A percentile compares a stretch with the other conserved stretches of the same genome.
These are phyloP conservation scores for Acacia crassicarpa DNA, from an alignment of 306 rosid genomes.

Conservation along the genomic window DNA sequence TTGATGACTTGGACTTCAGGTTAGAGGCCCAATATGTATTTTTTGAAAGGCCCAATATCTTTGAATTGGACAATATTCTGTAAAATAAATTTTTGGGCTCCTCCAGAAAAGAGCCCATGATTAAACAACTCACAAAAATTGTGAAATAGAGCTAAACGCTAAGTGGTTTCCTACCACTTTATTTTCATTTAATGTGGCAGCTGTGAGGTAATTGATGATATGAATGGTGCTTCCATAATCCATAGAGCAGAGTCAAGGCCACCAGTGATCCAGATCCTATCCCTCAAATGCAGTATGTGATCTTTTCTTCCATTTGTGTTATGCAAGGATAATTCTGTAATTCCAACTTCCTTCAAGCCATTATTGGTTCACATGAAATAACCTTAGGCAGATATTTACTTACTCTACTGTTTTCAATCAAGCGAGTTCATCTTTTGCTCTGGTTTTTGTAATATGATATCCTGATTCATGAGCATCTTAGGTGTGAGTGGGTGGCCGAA, in stretches of 20 bases:
- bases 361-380: slow-evolving; percentile 35
- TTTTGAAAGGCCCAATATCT: not conserved
- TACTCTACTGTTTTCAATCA: not conserved
- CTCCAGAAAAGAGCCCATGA: not conserved
- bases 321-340: slow-evolving; percentile 47
- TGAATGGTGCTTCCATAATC: slow-evolving; percentile 22
- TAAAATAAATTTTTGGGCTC: not conserved
- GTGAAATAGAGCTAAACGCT: not conserved
- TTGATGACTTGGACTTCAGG: no score
- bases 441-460: slow-evolving; percentile 2
- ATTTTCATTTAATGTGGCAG: slow-evolving; percentile 27
- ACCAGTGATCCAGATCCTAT: slow-evolving; percentile 16
- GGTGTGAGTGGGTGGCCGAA: not conserved
- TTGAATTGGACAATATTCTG: not conserved
- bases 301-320: slow-evolving; percentile 48
- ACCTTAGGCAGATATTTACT: not conserved
- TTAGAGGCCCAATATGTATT: no score
- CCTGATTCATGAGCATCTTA: no score
- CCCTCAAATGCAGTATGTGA: slow-evolving; percentile 34
- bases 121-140: not conserved
- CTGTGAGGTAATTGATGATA: slow-evolving; percentile 25
- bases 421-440: not conserved
- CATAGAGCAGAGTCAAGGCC: slow-evolving; percentile 27
- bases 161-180: not conserved
- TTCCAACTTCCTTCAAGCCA: slow-evolving; percentile 45